Evolutionary conservation across 2,329 filamentous ascomycete genomes (phyloP), one percentile per base, ranked within the genome.

Genomic region (Reticulascus tulasneorum): DNA sequence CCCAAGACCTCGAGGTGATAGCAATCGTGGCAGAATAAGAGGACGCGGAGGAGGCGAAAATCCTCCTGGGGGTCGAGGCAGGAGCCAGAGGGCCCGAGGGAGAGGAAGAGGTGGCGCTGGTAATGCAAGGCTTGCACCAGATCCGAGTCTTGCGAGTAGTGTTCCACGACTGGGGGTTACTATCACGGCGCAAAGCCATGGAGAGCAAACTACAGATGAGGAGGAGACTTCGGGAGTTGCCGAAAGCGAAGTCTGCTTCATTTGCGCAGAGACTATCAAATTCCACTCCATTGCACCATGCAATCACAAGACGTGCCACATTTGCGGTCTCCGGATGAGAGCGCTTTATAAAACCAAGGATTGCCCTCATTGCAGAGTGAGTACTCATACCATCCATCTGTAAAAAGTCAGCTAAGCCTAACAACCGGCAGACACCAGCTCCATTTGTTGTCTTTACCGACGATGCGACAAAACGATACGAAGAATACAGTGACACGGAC

Each of bases 241-340:
- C 17, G 68, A 69, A 20, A 84, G 89, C 18, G 89, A 96, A 45
- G 77, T 96, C 43, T 98, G 93, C 76, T 97, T 97, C 64, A 98
- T 98, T 55, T 98, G 93, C 63, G 91, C 93, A 38, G 95, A 90
- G 47, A 79, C 83, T 3, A 83, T 98, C 30, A 79, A 85, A 31
- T 89, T 97, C 66, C 82, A 87, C 51, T 85, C 90, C 9, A 80
- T 98, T 47, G 82, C 90, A 21, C 91, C 93, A 15, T 98, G 93
- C 65, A 97, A 96, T 61, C 93, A 98, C 64, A 78, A 86, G 38
- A 96, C 91, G 31, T 98, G 93, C 58, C 93, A 98, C 64, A 95
- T 97, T 47, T 98, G 93, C 61, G 84, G 89, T 9, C 67, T 98
- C 49, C 79, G 93, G 41, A 79, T 97, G 77, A 79, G 93, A 50